phyloP scores from a whole-genome alignment of 176 grass and related monocot species.

The Aegilops longissima region DNA sequence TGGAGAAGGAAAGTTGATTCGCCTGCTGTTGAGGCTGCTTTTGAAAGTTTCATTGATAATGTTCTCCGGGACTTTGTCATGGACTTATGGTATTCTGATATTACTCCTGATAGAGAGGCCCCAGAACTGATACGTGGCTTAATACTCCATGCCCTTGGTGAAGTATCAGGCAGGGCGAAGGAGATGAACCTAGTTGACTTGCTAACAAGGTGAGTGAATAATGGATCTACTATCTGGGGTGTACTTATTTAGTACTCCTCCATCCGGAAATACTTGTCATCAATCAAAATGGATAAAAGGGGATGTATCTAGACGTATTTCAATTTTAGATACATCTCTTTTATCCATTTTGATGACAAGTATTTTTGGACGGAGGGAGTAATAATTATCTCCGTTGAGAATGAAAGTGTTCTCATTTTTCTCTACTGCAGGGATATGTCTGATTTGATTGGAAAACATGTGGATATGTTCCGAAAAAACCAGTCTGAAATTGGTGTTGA shows the following conservation, averaged over 20 bases:
- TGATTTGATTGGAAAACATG: constrained; percentile 82
- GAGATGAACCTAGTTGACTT: constrained; percentile 94
- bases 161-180: constrained; percentile 78
- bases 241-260: constrained; percentile 3
- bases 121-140: constrained; percentile 82
- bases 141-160: constrained; percentile 84
- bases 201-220: constrained; percentile 68
- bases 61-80: constrained; percentile 89
- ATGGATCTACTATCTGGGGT: constrained; percentile 19
- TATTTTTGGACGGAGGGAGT: neutral
- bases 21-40: constrained; percentile 69
- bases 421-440: constrained; percentile 69
- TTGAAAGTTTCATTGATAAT: constrained; percentile 86
- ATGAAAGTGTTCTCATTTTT: neutral
- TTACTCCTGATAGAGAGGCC: constrained; percentile 85
- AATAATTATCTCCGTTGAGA: constrained; percentile 15
- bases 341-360: no score
- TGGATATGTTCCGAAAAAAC: constrained; percentile 90
- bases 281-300: no score
- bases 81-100: constrained; percentile 87
- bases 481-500: constrained; percentile 78
- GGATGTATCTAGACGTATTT: no score
- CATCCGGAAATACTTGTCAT: no score
- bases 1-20: constrained; percentile 93
- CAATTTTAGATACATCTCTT: no score